A percentile compares a stretch with the other conserved stretches of the same genome.
Evolutionary conservation across 768 basidiomycete genomes (phyloP).

Genomic region (Ephemerocybe angulata): DNA sequence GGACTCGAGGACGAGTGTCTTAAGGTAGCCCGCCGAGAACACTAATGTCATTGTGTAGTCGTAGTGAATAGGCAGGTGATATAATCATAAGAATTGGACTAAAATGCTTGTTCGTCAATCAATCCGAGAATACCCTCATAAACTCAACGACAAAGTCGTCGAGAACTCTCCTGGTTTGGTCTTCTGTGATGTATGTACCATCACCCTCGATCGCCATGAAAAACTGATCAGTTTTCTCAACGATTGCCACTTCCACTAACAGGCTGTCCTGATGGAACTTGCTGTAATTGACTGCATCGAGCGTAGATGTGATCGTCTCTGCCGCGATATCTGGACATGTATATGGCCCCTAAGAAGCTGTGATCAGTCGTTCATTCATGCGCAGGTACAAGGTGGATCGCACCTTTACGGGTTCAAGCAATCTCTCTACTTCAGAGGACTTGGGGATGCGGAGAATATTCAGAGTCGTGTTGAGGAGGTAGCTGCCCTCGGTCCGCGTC

Average conservation of each 20-base stretch:
- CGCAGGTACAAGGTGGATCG: conserved; percentile 6
- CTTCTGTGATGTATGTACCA: conserved; percentile 20
- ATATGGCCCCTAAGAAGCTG: conserved; percentile 29
- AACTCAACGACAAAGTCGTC: conserved; percentile 19
- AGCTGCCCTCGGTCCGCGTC: conserved; percentile 26
- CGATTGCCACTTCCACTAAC: conserved; percentile 26
- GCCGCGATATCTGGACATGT: conserved; percentile 24
- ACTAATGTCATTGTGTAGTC: conserved; percentile 14
- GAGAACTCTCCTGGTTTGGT: conserved; percentile 22
- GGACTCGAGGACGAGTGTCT: conserved; percentile 81
- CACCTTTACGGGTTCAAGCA: conserved; percentile 35
- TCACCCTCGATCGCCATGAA: conserved; percentile 32
- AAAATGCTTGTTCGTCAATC: no score
- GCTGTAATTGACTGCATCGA: conserved; percentile 20
- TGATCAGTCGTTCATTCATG: background rate
- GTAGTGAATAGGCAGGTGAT: background rate
- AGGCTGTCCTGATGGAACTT: conserved; percentile 27
- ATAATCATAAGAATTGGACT: background rate
- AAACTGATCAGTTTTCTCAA: conserved; percentile 21
- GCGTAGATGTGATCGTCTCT: conserved; percentile 10
- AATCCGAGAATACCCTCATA: conserved; percentile 13
- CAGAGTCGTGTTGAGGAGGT: conserved; percentile 42
- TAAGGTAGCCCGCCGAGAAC: conserved; percentile 66
- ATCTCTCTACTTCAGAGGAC: conserved; percentile 6
- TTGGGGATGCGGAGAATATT: conserved; percentile 39